These are phyloP conservation scores for Penicillium daleae DNA, from an alignment of 495 filamentous ascomycete genomes.

Conservation along the genomic window DNA sequence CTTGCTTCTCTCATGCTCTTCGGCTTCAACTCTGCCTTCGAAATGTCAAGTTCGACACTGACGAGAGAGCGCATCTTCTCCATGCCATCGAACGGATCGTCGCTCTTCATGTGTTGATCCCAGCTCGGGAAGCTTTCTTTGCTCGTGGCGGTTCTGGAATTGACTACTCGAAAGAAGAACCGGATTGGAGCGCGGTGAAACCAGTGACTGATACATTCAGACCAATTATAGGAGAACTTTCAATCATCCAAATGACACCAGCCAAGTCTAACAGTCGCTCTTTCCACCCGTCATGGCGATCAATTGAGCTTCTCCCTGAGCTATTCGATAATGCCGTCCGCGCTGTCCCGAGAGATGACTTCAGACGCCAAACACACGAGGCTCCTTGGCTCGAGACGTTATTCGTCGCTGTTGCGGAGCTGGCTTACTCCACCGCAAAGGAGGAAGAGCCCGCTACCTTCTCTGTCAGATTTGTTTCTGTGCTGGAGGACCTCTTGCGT, in stretches of 20 bases:
- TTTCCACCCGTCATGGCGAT: slow-evolving; percentile 34
- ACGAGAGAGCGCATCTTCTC: slow-evolving; percentile 42
- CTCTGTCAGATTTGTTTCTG: slow-evolving; percentile 37
- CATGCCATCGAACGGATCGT: slow-evolving; percentile 63
- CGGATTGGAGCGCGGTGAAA: slow-evolving; percentile 50
- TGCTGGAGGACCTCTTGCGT: slow-evolving; percentile 48
- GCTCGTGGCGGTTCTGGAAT: slow-evolving; percentile 48
- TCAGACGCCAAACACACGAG: slow-evolving; percentile 59
- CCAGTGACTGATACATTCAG: slow-evolving; percentile 48
- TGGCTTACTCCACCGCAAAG: slow-evolving; percentile 48
- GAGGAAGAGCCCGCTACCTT: slow-evolving; percentile 35
- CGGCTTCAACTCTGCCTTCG: slow-evolving; percentile 43
- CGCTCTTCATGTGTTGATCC: slow-evolving; percentile 70
- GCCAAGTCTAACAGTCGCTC: slow-evolving; percentile 13
- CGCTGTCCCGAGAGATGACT: slow-evolving; percentile 55
- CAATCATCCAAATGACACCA: slow-evolving; percentile 12
- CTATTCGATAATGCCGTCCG: slow-evolving; percentile 54
- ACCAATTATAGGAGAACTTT: slow-evolving; percentile 40
- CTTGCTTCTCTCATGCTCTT: slow-evolving; percentile 45
- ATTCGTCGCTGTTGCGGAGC: slow-evolving; percentile 58
- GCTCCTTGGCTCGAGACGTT: slow-evolving; percentile 68
- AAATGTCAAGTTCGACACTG: slow-evolving; percentile 40
- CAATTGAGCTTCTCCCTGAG: slow-evolving; percentile 33
- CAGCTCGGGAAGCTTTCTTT: slow-evolving; percentile 61
- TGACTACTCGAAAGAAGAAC: slow-evolving; percentile 48